Evolutionary conservation across 2,329 filamentous ascomycete species (phyloP).

Genomic region (Sphaceloma murrayae): DNA sequence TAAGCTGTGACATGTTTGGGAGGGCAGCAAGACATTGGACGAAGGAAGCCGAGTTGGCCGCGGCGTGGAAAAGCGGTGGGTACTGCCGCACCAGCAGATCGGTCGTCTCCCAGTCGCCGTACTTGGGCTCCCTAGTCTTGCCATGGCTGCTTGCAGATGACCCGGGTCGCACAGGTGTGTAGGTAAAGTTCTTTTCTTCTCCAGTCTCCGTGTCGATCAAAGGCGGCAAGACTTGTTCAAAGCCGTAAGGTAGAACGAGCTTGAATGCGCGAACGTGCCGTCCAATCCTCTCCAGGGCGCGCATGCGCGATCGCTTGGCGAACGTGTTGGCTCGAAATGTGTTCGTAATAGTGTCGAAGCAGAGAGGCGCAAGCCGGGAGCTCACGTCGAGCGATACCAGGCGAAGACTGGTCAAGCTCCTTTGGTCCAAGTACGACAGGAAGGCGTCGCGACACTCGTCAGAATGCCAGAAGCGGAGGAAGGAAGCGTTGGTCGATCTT

Average conservation of each 20-base stretch:
- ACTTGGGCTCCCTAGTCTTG: constrained; percentile 55
- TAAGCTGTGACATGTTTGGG: constrained; percentile 62
- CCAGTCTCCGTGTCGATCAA: constrained; percentile 69
- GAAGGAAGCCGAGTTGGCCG: constrained; percentile 79
- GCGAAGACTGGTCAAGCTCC: constrained; percentile 45
- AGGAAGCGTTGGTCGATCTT: constrained; percentile 39
- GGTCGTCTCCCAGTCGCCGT: constrained; percentile 68
- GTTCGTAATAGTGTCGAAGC: constrained; percentile 60
- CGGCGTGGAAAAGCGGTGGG: constrained; percentile 78
- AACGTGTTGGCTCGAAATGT: constrained; percentile 68
- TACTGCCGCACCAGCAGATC: constrained; percentile 80
- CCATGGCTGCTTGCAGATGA: constrained; percentile 49
- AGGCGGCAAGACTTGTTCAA: constrained; percentile 76
- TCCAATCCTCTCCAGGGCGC: constrained; percentile 67
- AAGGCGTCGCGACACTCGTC: constrained; percentile 39
- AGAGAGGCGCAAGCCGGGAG: constrained; percentile 56
- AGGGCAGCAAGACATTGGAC: constrained; percentile 62
- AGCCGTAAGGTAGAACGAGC: constrained; percentile 66
- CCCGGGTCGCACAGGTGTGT: constrained; percentile 59
- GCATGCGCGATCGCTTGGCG: constrained; percentile 61
- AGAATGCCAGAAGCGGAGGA: constrained; percentile 42
- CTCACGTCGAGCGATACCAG: constrained; percentile 61
- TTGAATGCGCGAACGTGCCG: constrained; percentile 68
- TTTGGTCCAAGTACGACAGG: constrained; percentile 33
- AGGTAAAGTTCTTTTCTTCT: constrained; percentile 69